Percentiles rank a stretch among this genome's conserved stretches.
Evolutionary conservation across 2,329 filamentous ascomycete species (phyloP).

Genomic region (Cytospora piceicola): DNA sequence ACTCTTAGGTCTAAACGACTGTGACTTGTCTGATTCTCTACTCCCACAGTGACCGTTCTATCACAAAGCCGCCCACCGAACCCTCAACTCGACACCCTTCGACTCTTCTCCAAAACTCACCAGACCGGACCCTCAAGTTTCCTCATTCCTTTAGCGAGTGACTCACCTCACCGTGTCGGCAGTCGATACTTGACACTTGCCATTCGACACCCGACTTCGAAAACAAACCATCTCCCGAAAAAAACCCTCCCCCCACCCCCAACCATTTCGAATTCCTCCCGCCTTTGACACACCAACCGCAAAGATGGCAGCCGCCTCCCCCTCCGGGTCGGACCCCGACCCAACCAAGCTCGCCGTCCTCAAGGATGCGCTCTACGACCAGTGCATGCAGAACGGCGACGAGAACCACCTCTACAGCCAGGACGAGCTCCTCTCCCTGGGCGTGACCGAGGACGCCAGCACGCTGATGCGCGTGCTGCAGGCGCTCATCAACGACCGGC

Average conservation of each 20-base stretch:
- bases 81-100: background rate
- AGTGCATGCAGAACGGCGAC: constrained; percentile 40
- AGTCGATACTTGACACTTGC: background rate
- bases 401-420: constrained; percentile 27
- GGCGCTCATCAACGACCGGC: constrained; percentile 61
- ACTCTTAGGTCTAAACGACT: background rate
- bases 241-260: background rate
- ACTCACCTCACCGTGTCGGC: constrained; percentile 9
- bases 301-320: constrained; percentile 22
- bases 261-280: background rate
- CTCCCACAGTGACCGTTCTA: background rate
- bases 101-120: background rate
- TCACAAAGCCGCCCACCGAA: background rate
- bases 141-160: constrained; percentile 2
- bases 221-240: background rate
- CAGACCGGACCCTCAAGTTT: background rate
- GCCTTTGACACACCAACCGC: background rate
- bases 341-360: constrained; percentile 52
- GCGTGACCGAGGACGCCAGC: constrained; percentile 57
- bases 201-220: constrained; percentile 1
- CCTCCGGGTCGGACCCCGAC: constrained; percentile 33
- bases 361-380: constrained; percentile 62
- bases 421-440: constrained; percentile 30
- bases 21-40: background rate
- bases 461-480: constrained; percentile 61